Evolutionary conservation across 2,329 filamentous ascomycete genomes (phyloP), one percentile per base, ranked within the genome.

Genomic region (Amylocarpus encephaloides): DNA sequence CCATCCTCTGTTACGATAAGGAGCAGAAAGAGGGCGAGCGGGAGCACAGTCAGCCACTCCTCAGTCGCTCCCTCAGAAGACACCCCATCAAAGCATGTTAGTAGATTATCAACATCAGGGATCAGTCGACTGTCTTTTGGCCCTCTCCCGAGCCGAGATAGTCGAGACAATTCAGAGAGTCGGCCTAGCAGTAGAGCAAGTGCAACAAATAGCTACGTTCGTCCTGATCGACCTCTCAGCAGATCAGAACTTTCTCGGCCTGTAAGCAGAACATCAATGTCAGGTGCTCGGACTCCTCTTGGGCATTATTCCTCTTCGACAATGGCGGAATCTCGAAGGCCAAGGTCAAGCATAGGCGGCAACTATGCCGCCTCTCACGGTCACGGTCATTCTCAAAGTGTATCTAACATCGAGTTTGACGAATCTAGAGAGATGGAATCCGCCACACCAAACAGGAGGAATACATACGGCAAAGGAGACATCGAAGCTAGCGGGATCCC

Each of bases 1-100:
- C 79, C 80, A 41, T 71, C 79, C 3, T 76, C 76, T 45, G 73
- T 83, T 59, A 83, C 80, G 29, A 74, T 84, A 64, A 82, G 88
- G 46, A 83, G 81, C 62, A 79, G 80, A 57, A 88, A 88, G 69
- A 82, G 86, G 51, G 78, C 78, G 7, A 72, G 76, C 13, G 83
- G 80, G 46, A 72, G 58, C 63, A 66, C 71, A 19, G 53, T 55
- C 9, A 65, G 63, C 33, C 56, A 42, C 6, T 58, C 63, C 12
- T 62, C 63, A 13, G 46, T 55, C 41, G 57, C 53, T n/a, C 51
- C 48, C 19, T 56, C 59, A 32, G 62, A 66, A 15, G 61, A 61
- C 11, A 66, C 68, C 5, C 64, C 67, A 4, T 71, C 69, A 45
- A 77, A 71, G 62, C 79, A 83, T 60, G 70, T 79, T 29, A 71